Percentiles rank a stretch among this genome's conserved stretches.
These are phyloP conservation scores for Starmera stellimalicola DNA, from an alignment of 1,139 yeast genomes.

Conservation along the genomic window DNA sequence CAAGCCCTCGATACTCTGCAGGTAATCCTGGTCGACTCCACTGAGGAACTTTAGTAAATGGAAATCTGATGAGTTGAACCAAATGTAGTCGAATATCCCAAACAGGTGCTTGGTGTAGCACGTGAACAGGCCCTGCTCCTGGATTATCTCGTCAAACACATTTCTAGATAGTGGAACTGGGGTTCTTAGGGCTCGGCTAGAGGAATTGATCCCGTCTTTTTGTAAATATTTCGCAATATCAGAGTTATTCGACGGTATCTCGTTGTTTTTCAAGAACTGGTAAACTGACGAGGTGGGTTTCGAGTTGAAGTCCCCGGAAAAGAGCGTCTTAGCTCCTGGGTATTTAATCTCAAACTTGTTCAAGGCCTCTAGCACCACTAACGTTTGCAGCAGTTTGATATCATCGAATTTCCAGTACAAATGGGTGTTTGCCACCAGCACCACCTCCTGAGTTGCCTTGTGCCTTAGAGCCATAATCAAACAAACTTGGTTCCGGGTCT, in stretches of 20 bases:
- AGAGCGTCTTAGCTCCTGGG: constrained; percentile 22
- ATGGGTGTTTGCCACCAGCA: constrained; percentile 48
- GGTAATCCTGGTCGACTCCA: constrained; percentile 65
- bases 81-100: constrained; percentile 50
- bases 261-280: constrained; percentile 31
- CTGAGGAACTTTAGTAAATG: constrained; percentile 47
- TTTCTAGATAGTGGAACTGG: constrained; percentile 25
- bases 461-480: constrained; percentile 38
- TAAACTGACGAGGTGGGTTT: constrained; percentile 39
- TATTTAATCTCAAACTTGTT: constrained; percentile 20
- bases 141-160: constrained; percentile 26
- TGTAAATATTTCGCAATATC: constrained; percentile 10
- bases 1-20: constrained; percentile 64
- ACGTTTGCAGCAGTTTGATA: constrained; percentile 46
- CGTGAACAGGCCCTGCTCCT: constrained; percentile 31
- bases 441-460: constrained; percentile 25
- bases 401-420: constrained; percentile 53
- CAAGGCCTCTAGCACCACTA: constrained; percentile 35
- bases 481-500: constrained; percentile 46
- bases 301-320: constrained; percentile 49
- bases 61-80: constrained; percentile 35
- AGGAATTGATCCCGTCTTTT: neutral
- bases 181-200: constrained; percentile 13
- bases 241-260: constrained; percentile 13
- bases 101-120: constrained; percentile 41